Base-by-base conservation (phyloP, 192 early-diverging fungal species). In the Radiomyces spectabilis region DNA sequence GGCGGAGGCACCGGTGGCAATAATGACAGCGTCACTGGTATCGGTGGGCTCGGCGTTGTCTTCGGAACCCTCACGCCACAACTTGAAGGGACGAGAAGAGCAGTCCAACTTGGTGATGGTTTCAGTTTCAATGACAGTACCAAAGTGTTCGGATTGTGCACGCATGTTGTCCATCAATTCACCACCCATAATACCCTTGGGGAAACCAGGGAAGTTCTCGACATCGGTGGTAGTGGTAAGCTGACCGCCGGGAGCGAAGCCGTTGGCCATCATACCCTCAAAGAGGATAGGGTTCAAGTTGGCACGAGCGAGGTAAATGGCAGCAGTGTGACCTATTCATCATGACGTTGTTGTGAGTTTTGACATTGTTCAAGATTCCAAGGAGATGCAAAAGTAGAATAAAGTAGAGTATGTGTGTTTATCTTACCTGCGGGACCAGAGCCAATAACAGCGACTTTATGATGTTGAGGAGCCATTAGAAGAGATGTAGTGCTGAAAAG, bases 1-100 rank as follows among this genome's bases (percentile, higher is more conserved):
- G 48, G 96, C 96, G n/a, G 93, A 95, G 15, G 96, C 94, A 53
- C 96, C 96, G n/a, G 96, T 99, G 43, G 96, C 92, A 41, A 97
- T 83, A 42, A 97, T 85, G 41, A 99, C 66, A 18, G 90, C 69
- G 63, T 93, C 85, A 31, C 89, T 84, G 8, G 86, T 84, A 47
- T 92, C 77, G 47, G 80, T 83, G 41, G 87, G 83, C 63, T 82
- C 61, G 16, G 80, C 83, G 16, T 80, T 61, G 48, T 77, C 69
- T 59, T 94, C 93, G 32, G 69, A 68, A 31, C 80, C 84, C 73
- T 98, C 93, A 60, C 76, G 72, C 89, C 89, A 93, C 58, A 91
- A 74, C 73, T 83, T 86, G 80, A 95, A 88, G 24, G 92, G 93
- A 44, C 85, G 80, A 34, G 74, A 58, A 26, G 79, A 75, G 15